Base-by-base conservation (phyloP, 164 flowering plant genomes). In the Vitis rotundifolia region DNA sequence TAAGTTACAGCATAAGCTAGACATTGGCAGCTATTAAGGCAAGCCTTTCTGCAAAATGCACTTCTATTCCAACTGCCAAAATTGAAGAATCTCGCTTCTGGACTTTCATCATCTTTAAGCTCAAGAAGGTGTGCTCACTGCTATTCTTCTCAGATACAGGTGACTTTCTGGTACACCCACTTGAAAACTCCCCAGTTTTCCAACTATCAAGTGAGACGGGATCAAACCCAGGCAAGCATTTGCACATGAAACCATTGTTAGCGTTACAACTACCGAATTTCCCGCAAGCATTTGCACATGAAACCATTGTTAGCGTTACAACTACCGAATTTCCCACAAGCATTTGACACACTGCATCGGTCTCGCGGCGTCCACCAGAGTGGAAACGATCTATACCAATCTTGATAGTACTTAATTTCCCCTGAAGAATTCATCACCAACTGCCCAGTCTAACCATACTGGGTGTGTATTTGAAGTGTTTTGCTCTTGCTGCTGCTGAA, bases 381-480 rank as follows among this genome's bases (percentile, higher is more conserved):
- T 61, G 37, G 15, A 10, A 2, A 13, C 73, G 71, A 68, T 0
- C 0, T 15, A 3, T 10, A 9, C 1, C 12, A 49, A 16, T 37
- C 10, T 3, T 15, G 15, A 10, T 54, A 57, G 44, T 51, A 67
- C 52, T 62, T 49, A 10, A 80, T 50, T 11, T 26, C 15, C 15
- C 86, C 86, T n/a, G 37, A 15, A 9, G 11, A 59, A 5, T 64
- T 65, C 74, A 83, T 76, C 55, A 78, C 61, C 44, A 83, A 50
- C 74, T 4, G 37, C 37, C 86, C 75, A 5, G 26, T 14, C 44
- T 15, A 19, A 37, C 1, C 59, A 52, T 65, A 19, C 37, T 29
- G 37, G 37, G 4, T 29, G 37, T 2, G 37, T 29, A 29, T 29
- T 29, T 29, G 2, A 4, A 29, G 37, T 2, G 37, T 2, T 29